These are phyloP conservation scores for Taphrina pruni DNA, from an alignment of 1,139 yeast genomes.

Conservation along the genomic window DNA sequence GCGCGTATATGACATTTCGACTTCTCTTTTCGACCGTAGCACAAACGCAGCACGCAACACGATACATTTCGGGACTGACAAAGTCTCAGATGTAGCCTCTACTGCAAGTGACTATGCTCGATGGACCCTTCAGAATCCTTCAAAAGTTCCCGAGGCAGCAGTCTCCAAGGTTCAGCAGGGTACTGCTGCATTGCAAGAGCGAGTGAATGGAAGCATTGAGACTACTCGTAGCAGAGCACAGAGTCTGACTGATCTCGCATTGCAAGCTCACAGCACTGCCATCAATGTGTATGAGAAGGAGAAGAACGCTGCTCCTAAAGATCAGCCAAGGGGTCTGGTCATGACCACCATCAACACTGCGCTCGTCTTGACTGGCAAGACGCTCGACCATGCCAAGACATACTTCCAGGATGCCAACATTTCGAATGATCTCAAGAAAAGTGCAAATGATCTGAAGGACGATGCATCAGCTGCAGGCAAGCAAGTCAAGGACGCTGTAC, in stretches of 20 bases:
- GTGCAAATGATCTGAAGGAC: slow-evolving; percentile 10
- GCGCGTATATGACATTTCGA: slow-evolving; percentile 22
- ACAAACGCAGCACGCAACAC: slow-evolving; percentile 25
- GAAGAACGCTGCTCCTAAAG: slow-evolving; percentile 28
- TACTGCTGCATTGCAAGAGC: slow-evolving; percentile 12
- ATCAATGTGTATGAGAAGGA: slow-evolving; percentile 17
- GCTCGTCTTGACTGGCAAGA: slow-evolving; percentile 22
- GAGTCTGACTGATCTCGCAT: slow-evolving; percentile 20
- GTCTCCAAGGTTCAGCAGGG: slow-evolving; percentile 1
- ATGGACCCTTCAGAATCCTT: slow-evolving; percentile 27
- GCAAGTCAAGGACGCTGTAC: slow-evolving; percentile 17
- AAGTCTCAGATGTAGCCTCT: slow-evolving; percentile 11
- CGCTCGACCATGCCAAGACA: slow-evolving; percentile 21
- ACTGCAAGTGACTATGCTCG: slow-evolving; percentile 30
- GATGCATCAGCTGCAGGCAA: slow-evolving; percentile 5
- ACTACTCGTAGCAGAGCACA: slow-evolving; percentile 28
- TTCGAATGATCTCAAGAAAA: neutral
- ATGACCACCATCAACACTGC: slow-evolving; percentile 28
- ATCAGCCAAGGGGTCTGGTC: slow-evolving; percentile 26
- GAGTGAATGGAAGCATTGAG: slow-evolving; percentile 26
- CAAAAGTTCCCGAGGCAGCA: slow-evolving; percentile 35
- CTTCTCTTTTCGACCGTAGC: slow-evolving; percentile 23
- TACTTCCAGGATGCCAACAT: slow-evolving; percentile 26
- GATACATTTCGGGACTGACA: slow-evolving; percentile 4
- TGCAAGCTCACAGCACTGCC: slow-evolving; percentile 23